Base-by-base conservation (phyloP, 2,329 filamentous ascomycete genomes). In the Exophiala sp. region DNA sequence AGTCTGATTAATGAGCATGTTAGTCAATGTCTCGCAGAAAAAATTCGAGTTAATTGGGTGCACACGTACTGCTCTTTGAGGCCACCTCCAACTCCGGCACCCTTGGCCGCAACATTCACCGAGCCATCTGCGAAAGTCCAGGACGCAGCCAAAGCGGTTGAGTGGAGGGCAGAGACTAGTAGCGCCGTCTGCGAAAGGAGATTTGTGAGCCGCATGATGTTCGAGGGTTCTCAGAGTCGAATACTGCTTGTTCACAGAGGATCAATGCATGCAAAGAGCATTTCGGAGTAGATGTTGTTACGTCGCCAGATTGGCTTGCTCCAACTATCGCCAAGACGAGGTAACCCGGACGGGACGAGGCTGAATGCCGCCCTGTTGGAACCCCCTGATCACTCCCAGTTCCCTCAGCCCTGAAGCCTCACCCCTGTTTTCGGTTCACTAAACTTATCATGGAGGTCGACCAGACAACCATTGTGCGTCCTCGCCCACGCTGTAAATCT, bases 91-190 rank as follows among this genome's bases (percentile, higher is more conserved):
- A 81, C 75, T 38, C 80, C 81, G 59, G 80, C 74, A 61, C 81
- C 81, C 73, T 85, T 86, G 64, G 72, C 71, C 63, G 79, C 75
- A 63, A 86, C 72, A 53, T 79, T 76, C 67, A 86, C 72, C 57
- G 80, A 82, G 65, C 79, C 83, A 79, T 86, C 83, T 66, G 80
- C 74, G 68, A 85, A 86, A 38, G 79, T 77, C 83, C 83, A 86
- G 16, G 75, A 74, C 29, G 75, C 78, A 24, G 80, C 80, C 33
- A 65, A 65, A 39, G 65, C 64, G n/a, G 43, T 21, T 9, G 55
- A 48, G 12, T 47, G 38, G 11, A 58, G 47, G 6, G 48, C 43
- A 3, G 53, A 52, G 24, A 55, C n/a, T 16, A 61, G 49, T 16
- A 62, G 43, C 6, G 55, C 14, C 12, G 47, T 48, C 38, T 50